These are phyloP conservation scores for Spinellus fusiger DNA, from an alignment of 192 early-diverging fungal species.

Conservation along the genomic window DNA sequence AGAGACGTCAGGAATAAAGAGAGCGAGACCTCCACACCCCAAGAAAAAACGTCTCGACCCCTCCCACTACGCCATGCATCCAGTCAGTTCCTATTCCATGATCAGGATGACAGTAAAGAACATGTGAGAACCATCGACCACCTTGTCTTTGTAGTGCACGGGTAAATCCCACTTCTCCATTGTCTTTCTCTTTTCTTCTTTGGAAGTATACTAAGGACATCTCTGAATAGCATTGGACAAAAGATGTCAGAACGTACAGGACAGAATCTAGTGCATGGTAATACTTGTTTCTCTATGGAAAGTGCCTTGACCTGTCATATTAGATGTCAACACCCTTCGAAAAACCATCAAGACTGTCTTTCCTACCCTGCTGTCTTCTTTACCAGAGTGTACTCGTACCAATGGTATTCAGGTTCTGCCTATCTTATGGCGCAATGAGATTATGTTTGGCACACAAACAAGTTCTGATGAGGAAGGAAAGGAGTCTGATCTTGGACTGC, in stretches of 20 bases:
- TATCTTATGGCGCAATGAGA: conserved; percentile 76
- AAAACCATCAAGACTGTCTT: conserved; percentile 58
- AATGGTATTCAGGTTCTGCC: conserved; percentile 74
- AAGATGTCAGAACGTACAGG: conserved; percentile 63
- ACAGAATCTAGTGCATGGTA: conserved; percentile 49
- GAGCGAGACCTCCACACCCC: background rate
- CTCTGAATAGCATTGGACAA: conserved; percentile 68
- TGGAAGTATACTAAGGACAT: too few species aligned
- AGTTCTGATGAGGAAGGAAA: conserved; percentile 38
- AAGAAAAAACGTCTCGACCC: conserved; percentile 3
- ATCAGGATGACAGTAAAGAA: conserved; percentile 44
- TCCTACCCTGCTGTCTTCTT: conserved; percentile 9
- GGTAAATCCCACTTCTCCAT: too few species aligned
- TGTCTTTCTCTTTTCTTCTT: too few species aligned
- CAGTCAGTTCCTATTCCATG: conserved; percentile 45
- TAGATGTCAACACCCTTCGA: conserved; percentile 66
- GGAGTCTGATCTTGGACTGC: conserved; percentile 50
- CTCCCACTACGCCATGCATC: background rate
- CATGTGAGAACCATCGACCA: conserved; percentile 69
- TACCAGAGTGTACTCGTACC: background rate
- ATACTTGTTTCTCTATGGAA: background rate
- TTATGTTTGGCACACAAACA: conserved; percentile 63
- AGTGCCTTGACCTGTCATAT: background rate
- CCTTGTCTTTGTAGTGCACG: conserved; percentile 78
- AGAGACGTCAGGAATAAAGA: too few species aligned